Evolutionary conservation across 2,329 filamentous ascomycete species (phyloP).

Genomic region (Colletotrichum cordylinicola): DNA sequence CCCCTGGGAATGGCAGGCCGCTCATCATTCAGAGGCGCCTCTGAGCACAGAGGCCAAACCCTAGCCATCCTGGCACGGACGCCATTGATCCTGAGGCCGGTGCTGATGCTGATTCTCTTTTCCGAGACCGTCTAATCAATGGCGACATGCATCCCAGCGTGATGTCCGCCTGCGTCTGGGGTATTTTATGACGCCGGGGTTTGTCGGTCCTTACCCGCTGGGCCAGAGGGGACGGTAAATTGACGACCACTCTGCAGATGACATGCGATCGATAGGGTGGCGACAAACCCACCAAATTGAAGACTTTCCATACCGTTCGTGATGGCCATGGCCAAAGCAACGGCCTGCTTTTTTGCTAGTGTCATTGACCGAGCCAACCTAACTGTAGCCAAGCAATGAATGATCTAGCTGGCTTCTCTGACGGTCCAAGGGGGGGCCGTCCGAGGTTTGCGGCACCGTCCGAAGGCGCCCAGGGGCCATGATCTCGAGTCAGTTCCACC

Average conservation of each 20-base stretch:
- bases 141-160: constrained; percentile 13
- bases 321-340: constrained; percentile 9
- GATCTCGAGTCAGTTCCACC: constrained; percentile 17
- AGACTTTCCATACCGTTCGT: neutral
- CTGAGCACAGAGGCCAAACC: constrained; percentile 3
- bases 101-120: neutral
- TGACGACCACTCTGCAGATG: constrained; percentile 1
- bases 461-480: constrained; percentile 18
- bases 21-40: neutral
- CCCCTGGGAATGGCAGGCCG: constrained; percentile 8
- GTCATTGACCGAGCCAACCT: neutral
- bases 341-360: neutral
- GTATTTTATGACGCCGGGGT: constrained; percentile 9
- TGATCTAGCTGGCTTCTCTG: constrained; percentile 8
- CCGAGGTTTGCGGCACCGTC: constrained; percentile 21
- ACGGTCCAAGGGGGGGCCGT: constrained; percentile 16
- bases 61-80: constrained; percentile 9
- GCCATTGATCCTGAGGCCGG: neutral
- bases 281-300: neutral
- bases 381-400: neutral
- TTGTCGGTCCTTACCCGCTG: constrained; percentile 4
- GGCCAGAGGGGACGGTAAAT: neutral
- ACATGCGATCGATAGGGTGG: neutral
- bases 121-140: constrained; percentile 16
- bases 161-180: constrained; percentile 9